Evolutionary conservation across 768 basidiomycete species (phyloP), one percentile per base, ranked within the genome.

Genomic region (Boletellus ananiceps): DNA sequence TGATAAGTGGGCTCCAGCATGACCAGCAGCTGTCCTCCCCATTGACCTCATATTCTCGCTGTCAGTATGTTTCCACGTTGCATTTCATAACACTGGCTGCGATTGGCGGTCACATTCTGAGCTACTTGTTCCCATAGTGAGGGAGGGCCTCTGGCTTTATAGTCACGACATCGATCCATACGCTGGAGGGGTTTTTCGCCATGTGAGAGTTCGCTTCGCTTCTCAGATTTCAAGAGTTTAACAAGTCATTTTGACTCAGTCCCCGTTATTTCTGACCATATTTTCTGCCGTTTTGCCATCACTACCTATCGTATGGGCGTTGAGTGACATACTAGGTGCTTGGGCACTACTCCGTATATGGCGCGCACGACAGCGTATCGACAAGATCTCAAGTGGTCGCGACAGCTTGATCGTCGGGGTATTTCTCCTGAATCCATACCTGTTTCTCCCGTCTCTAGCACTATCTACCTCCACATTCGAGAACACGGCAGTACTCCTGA

Each of bases 401-500:
- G 85, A 86, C 54, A 66, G 70, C 13, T 64, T 89, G 43, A 73
- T 94, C 27, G 83, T 80, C 15, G 74, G 81, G 7, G 67, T 79
- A 40, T 94, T 86, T 68, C 79, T 96, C 16, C 66, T 95, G 43
- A 96, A 98, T 57, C 96, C 96, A 3, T 96, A 96, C 65, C 69
- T 88, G 8, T 66, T 95, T 49, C 72, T 93, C 1, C 82, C 93
- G 0, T 84, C 82, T 27, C 72, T 95, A 7, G 88, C 92, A 0
- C 71, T 83, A 11, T 94, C 94, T 0, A 90, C 90, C 0, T 86
- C 91, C 0, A 78, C 82, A 2, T 72, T 97, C 14, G 91, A 95
- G 60, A 95, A 90, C 62, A 73, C 83, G 1, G 65, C 90, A 6
- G 70, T 82, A 25, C 71, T 95, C 2, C 57, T 86, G 1, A 60